Evolutionary conservation across 352 stramenopile genomes (phyloP).

Genomic region (Pythium apleroticum): DNA sequence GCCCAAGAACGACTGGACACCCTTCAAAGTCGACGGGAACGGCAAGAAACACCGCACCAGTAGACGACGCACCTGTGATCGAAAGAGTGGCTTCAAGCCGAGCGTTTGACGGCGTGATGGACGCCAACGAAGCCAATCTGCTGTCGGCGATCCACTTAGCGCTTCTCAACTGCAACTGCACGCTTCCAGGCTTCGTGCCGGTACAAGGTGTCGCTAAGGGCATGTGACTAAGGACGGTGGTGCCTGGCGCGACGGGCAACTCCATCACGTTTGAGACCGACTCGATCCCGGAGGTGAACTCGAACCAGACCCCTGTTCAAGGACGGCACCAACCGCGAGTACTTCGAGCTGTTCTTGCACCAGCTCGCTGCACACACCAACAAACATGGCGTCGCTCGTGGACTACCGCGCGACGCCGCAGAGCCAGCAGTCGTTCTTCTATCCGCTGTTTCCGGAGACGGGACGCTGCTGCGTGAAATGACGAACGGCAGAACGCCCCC

Average conservation of each 20-base stretch:
- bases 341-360: too few relatives aligned
- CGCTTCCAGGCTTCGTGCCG: slow-evolving; percentile 73
- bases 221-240: slow-evolving; percentile 61
- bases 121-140: slow-evolving; percentile 64
- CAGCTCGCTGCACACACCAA: too few relatives aligned
- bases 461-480: too few relatives aligned
- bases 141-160: slow-evolving; percentile 73
- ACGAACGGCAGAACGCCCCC: too few relatives aligned
- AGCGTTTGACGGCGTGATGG: slow-evolving; percentile 37
- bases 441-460: too few relatives aligned
- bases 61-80: slow-evolving; percentile 14
- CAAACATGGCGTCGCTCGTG: too few relatives aligned
- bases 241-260: slow-evolving; percentile 70
- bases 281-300: slow-evolving; percentile 63
- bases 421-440: too few relatives aligned
- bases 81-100: slow-evolving; percentile 17
- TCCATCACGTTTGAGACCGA: slow-evolving; percentile 80
- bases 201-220: slow-evolving; percentile 56
- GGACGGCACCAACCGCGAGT: too few relatives aligned
- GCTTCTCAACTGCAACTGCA: slow-evolving; percentile 81
- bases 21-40: too few relatives aligned
- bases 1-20: too few relatives aligned
- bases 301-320: slow-evolving; percentile 70
- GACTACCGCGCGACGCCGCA: too few relatives aligned
- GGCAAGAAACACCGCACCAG: neutral